Percentiles rank a stretch among this genome's conserved stretches.
These are phyloP conservation scores for Talaromyces sp. DNA, from an alignment of 2,329 filamentous ascomycete genomes.

Conservation along the genomic window DNA sequence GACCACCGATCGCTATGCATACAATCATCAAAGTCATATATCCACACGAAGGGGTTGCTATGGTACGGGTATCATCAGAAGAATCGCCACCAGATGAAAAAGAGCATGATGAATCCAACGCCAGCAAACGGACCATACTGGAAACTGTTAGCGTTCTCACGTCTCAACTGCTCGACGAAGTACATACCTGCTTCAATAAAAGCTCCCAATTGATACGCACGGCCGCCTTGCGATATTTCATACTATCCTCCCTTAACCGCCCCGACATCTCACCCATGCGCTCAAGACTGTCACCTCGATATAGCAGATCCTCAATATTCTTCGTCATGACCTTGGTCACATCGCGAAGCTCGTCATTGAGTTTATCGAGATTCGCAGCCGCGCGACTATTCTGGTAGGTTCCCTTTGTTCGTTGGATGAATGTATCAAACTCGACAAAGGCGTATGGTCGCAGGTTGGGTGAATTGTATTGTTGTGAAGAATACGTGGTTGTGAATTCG, in stretches of 20 bases:
- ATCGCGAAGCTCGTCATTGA: constrained; percentile 95
- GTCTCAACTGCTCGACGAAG: not conserved
- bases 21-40: constrained; percentile 36
- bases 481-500: constrained; percentile 88
- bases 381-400: constrained; percentile 92
- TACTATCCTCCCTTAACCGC: constrained; percentile 83
- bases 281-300: constrained; percentile 89
- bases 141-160: constrained; percentile 23
- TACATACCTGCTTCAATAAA: constrained; percentile 74
- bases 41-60: constrained; percentile 29
- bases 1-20: constrained; percentile 17
- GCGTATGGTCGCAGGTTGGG: constrained; percentile 82
- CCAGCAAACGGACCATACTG: constrained; percentile 85
- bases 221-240: constrained; percentile 88
- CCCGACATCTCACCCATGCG: constrained; percentile 95
- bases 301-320: constrained; percentile 97
- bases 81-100: constrained; percentile 92
- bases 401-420: constrained; percentile 87
- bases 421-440: constrained; percentile 97
- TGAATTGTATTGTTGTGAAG: constrained; percentile 66
- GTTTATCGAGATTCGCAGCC: constrained; percentile 84
- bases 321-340: constrained; percentile 99
- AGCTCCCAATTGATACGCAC: constrained; percentile 98
- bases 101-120: constrained; percentile 73
- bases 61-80: constrained; percentile 54